Evolutionary conservation across 768 basidiomycete species (phyloP), one percentile per base, ranked within the genome.

Genomic region (Multifurca ochricompacta): DNA sequence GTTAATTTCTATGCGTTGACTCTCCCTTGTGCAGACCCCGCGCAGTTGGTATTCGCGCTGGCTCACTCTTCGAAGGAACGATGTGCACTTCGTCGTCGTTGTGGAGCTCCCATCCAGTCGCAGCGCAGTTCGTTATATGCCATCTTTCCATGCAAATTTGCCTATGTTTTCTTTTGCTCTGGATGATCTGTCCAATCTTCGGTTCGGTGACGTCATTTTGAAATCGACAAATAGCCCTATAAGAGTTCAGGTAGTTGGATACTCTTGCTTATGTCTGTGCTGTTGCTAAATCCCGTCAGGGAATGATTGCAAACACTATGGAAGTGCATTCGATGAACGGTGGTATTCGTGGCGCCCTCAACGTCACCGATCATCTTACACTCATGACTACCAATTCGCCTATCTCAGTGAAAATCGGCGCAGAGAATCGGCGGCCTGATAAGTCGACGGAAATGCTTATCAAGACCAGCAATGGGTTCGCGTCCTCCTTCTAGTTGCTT

Each of bases 401-500:
- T 1, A 8, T 76, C 43, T 58, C 64, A 2, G 66, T 59, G 0
- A 60, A 62, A 8, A 63, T 68, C 2, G 60, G 53, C 3, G 59
- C 75, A 2, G 49, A 63, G 27, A 65, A 62, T 53, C 32, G 58
- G 9, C 55, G 65, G 27, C 45, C 61, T 53, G 46, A 50, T 5
- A 51, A 63, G 19, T 51, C 70, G 1, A 63, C 71, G 19, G 56
- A 59, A 10, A 57, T 78, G 53, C 36, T 41, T 8, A 62, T 77
- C 43, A 59, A 51, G 19, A 75, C 76, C 2, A 67, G 53, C 25
- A 79, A 81, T 52, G 71, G 69, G 79, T 78, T 61, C 32, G 72
- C 62, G 7, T 23, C 3, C 19, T 25, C 32, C 19, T 19, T 4
- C 27, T 14, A 10, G 3, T 13, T 9, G 3, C 14, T 3, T 14